Evolutionary conservation across 2,329 filamentous ascomycete genomes (phyloP), one percentile per base, ranked within the genome.

Genomic region (Tolypocladium tropicale): DNA sequence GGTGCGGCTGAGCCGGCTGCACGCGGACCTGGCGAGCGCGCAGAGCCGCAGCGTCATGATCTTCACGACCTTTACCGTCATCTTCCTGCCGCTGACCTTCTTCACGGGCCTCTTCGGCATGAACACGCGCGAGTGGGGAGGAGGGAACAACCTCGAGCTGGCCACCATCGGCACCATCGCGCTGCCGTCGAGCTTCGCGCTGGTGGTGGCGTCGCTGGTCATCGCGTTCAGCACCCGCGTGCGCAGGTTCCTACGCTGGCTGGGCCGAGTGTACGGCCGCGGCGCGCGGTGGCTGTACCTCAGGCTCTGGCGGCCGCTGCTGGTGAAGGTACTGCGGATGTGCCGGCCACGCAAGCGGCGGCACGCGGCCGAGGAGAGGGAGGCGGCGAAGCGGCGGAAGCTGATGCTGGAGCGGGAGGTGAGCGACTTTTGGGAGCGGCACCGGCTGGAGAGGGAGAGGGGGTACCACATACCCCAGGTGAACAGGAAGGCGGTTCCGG

Each of bases 101-200:
- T 86, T 86, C 66, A 85, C 83, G 0, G 79, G 80, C 3, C 64
- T 86, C 1, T 86, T 86, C 55, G 82, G 83, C 54, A 85, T 86
- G 77, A 86, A 86, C 61, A 82, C 81, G 3, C 70, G 67, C 4
- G 82, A 85, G 66, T 85, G 82, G 82, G 79, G 78, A 33, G 77
- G 74, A 2, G 71, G 71, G 18, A 70, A 77, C 25, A 73, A 78
- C 12, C 67, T 76, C 1, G 67, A 70, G 3, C 67, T 82, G 9
- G 61, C 59, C 16, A 69, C 71, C 4, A 79, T 82, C 25, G 79
- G 78, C 2, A 61, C 68, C 37, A 74, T 82, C 52, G 71, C 78
- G 4, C 68, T 77, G 49, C 82, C 74, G 43, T 68, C 70, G 7
- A 84, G 76, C 41, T 70, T 67, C n/a, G 46, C 72, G 1, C 63